Evolutionary conservation across 768 basidiomycete genomes (phyloP), one percentile per base, ranked within the genome.

Genomic region (Gautieria morchelliformis): DNA sequence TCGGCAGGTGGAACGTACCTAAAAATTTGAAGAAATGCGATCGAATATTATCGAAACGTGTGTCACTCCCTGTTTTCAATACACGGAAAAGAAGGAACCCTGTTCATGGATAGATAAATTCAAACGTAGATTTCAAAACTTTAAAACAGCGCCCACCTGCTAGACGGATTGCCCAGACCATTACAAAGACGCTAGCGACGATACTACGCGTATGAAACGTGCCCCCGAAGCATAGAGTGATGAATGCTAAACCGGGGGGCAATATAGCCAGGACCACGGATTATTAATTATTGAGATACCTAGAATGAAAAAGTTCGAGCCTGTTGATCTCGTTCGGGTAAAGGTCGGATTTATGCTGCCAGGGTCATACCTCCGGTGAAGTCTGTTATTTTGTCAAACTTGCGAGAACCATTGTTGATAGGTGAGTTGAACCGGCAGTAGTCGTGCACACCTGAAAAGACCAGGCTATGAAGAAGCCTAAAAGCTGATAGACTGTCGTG

Each of bases 341-440:
- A 53, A 42, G 44, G 51, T 53, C 40, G 27, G 39, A 32, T 19
- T 10, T 11, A 12, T 22, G 12, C 35, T 15, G 58, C 49, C 30
- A 24, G 62, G 24, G 56, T 48, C 52, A 56, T 37, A 76, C 78
- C 77, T 61, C 81, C 81, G 2, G 80, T 83, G 58, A 85, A 81
- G 68, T 85, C 85, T 12, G 84, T 86, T 46, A 86, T 81, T 66
- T 87, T 86, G 69, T 87, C 84, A 62, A 85, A 84, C 71, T 84
- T 57, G 40, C 33, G 53, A 22, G 33, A 41, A 10, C 22, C 12
- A 15, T 20, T 35, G 33, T 42, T 24, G 15, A 22, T 20, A 22
- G n/a, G 27, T 51, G n/a, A 24, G 49, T 30, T 51, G 7, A 33
- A 24, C 27, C 27, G 11, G 49, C 49, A 37, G 37, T n/a, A 30